These are phyloP conservation scores for Serpula lacrymans DNA, from an alignment of 768 basidiomycete genomes.

Conservation along the genomic window DNA sequence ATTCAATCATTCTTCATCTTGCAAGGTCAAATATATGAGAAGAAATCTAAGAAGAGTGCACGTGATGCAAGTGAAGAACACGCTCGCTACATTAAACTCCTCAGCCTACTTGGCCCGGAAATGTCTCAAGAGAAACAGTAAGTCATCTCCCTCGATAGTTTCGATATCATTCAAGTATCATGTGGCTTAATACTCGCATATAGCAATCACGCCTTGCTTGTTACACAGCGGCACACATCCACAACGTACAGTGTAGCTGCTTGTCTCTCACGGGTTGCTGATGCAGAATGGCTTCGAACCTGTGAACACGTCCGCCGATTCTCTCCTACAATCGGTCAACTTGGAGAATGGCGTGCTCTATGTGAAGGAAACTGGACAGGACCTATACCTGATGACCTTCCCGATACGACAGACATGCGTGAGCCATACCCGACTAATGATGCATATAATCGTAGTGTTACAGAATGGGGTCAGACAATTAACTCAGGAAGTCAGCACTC, in stretches of 20 bases:
- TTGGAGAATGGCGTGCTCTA: slow-evolving; percentile 68
- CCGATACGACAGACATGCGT: slow-evolving; percentile 7
- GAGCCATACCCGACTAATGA: background rate
- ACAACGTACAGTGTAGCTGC: slow-evolving; percentile 63
- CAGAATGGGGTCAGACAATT: slow-evolving; percentile 28
- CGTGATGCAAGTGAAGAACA: slow-evolving; percentile 72
- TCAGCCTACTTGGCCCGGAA: slow-evolving; percentile 70
- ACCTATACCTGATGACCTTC: slow-evolving; percentile 28
- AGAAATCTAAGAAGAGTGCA: slow-evolving; percentile 73
- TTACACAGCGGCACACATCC: slow-evolving; percentile 58
- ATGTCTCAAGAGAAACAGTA: slow-evolving; percentile 80
- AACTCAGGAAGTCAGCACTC: slow-evolving; percentile 15
- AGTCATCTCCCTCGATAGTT: slow-evolving; percentile 25
- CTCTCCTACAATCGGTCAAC: slow-evolving; percentile 62
- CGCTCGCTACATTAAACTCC: slow-evolving; percentile 69
- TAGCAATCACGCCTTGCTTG: slow-evolving; percentile 64
- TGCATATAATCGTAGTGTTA: no score
- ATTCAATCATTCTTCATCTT: slow-evolving; percentile 2
- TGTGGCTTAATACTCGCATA: background rate
- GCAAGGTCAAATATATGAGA: slow-evolving; percentile 70
- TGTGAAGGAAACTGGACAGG: slow-evolving; percentile 78
- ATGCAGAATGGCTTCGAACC: slow-evolving; percentile 70
- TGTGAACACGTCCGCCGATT: slow-evolving; percentile 71
- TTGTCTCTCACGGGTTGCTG: slow-evolving; percentile 66
- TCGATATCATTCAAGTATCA: background rate